Percentiles rank a stretch among this genome's conserved stretches.
These are phyloP conservation scores for Paulownia fortunei DNA, from an alignment of 257 asterid species.

Conservation along the genomic window DNA sequence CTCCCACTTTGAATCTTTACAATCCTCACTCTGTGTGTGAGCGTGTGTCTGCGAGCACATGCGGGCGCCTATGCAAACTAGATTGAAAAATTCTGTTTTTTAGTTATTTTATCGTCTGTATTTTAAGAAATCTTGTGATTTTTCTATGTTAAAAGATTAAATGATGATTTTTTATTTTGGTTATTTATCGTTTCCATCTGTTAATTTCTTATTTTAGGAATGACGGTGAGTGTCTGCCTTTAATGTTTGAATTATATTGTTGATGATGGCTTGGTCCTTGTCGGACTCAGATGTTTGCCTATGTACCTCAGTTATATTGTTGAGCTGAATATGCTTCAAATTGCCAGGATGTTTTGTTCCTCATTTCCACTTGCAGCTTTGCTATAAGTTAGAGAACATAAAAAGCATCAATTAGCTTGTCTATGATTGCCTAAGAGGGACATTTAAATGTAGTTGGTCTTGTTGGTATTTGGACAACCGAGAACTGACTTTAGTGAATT, in stretches of 20 bases:
- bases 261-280: not conserved
- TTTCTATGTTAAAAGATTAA: not conserved
- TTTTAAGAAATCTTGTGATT: not conserved
- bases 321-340: conserved; percentile 2
- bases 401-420: not conserved
- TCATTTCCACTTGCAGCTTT: not conserved
- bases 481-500: not conserved
- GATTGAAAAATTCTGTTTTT: not conserved
- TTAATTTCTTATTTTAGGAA: not conserved
- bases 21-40: not conserved
- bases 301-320: not conserved
- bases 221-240: not conserved
- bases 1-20: conserved; percentile 11
- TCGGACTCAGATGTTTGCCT: not conserved
- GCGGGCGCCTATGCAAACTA: not conserved
- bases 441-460: not conserved
- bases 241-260: no score
- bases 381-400: not conserved
- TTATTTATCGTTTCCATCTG: not conserved
- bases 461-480: not conserved
- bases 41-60: conserved; percentile 3
- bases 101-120: no score
- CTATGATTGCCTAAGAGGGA: not conserved
- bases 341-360: not conserved
- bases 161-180: not conserved